Evolutionary conservation across 2,329 filamentous ascomycete species (phyloP), one percentile per base, ranked within the genome.

Genomic region (Colletotrichum cordylinicola): DNA sequence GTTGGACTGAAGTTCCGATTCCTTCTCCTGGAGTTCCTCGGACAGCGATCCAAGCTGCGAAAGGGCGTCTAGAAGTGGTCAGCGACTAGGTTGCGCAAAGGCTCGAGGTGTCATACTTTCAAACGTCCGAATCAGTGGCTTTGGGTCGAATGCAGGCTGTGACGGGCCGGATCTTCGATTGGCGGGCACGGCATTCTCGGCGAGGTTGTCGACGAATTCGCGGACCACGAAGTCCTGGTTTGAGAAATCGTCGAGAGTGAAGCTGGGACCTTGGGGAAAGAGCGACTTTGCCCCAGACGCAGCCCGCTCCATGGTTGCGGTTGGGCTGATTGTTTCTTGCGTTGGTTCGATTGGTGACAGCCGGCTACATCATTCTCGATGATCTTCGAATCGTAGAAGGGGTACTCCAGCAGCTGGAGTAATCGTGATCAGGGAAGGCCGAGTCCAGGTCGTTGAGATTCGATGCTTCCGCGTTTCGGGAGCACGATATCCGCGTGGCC

Each of bases 181-280:
- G 27, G 90, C 88, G n/a, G 95, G 93, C 43, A 95, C 91, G 27
- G 95, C 94, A 79, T 90, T 94, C 78, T 98, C 96, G 67, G 96
- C 97, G 74, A 99, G 92, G 67, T 93, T 92, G 84, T 99, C 98
- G 80, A 99, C 93, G 83, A 99, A 99, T 87, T 99, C 97, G 82
- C 98, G 96, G 79, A 98, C 96, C 78, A 98, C 98, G 82, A 98
- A 99, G 86, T 98, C 97, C 81, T 94, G 94, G 83, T 90, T 94
- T 73, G 95, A 95, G 85, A 96, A 95, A 86, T 96, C 96, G 60
- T 98, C 95, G 77, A 98, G 90, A 12, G 93, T 95, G 87, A 98
- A 98, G 84, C 90, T 94, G 76, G 95, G 95, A 52, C 93, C 94
- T 84, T 92, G 92, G 73, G 94, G 93, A 83, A 95, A 96, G 82